Percentiles rank a stretch among this genome's conserved stretches.
phyloP scores from a whole-genome alignment of 2,329 filamentous ascomycete genomes.

The Pyrenochaeta sp. region DNA sequence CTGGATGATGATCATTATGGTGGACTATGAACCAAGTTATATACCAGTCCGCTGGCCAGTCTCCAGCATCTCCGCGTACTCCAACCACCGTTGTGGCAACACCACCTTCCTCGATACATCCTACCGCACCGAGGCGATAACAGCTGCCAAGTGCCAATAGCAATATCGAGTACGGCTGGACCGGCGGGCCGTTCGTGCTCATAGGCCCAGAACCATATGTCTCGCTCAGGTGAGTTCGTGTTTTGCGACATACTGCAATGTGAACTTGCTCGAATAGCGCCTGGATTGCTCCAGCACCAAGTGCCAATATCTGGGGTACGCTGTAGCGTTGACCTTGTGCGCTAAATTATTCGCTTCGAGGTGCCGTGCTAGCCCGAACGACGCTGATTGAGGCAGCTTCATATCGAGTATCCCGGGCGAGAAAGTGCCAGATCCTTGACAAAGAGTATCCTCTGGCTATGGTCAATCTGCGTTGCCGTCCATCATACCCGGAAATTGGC shows the following conservation, averaged over 20 bases:
- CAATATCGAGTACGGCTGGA: constrained; percentile 48
- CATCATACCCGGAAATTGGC: constrained; percentile 15
- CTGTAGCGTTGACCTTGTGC: constrained; percentile 16
- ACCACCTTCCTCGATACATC: constrained; percentile 23
- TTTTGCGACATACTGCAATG: constrained; percentile 16
- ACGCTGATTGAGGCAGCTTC: constrained; percentile 17
- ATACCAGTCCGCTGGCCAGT: constrained; percentile 37
- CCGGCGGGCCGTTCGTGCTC: constrained; percentile 39
- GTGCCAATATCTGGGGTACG: constrained; percentile 25
- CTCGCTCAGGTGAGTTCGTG: constrained; percentile 44
- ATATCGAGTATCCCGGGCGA: constrained; percentile 23
- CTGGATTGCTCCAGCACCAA: constrained; percentile 17
- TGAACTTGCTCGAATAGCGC: constrained; percentile 6
- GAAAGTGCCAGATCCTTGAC: constrained; percentile 19
- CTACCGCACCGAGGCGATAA: constrained; percentile 29
- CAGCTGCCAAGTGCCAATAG: constrained; percentile 37
- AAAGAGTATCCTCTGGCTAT: constrained; percentile 13
- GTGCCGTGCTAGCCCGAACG: constrained; percentile 14
- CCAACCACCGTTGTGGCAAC: constrained; percentile 17
- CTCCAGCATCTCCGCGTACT: constrained; percentile 9
- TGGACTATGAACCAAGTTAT: constrained; percentile 38
- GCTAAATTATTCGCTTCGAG: constrained; percentile 13
- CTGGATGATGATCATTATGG: constrained; percentile 43
- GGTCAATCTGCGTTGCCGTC: constrained; percentile 14
- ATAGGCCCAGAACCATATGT: constrained; percentile 32